phyloP scores from a whole-genome alignment of 768 basidiomycete genomes.

The Lactarius tabidus region DNA sequence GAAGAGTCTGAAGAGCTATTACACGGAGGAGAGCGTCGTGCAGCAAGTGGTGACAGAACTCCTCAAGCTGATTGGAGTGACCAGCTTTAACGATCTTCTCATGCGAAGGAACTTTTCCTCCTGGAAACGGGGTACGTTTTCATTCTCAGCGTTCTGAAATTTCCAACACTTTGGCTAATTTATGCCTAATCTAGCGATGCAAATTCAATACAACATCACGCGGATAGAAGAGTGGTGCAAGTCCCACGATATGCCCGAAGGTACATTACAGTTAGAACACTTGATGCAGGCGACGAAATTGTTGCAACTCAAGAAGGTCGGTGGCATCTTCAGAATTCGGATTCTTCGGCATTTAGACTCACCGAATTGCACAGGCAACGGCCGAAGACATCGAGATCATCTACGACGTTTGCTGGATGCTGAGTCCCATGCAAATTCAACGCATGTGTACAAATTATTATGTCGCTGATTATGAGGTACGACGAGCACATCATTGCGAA shows the following conservation, averaged over 20 bases:
- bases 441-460: constrained; percentile 99
- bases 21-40: constrained; percentile 95
- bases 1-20: constrained; percentile 97
- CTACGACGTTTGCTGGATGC: constrained; percentile 99
- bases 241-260: constrained; percentile 99
- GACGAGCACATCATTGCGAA: constrained; percentile 20
- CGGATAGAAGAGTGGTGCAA: constrained; percentile 99
- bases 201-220: constrained; percentile 99
- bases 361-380: constrained; percentile 57
- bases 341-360: neutral
- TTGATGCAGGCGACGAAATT: constrained; percentile 99
- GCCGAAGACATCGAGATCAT: constrained; percentile 97
- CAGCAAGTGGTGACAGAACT: constrained; percentile 95
- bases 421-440: constrained; percentile 98
- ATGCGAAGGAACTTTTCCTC: constrained; percentile 99
- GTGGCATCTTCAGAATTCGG: constrained; percentile 21
- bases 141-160: neutral
- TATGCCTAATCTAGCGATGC: constrained; percentile 72
- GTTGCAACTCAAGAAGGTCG: constrained; percentile 93
- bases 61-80: constrained; percentile 91
- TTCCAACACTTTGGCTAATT: constrained; percentile 1
- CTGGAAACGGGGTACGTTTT: constrained; percentile 91
- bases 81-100: constrained; percentile 95
- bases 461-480: constrained; percentile 96
- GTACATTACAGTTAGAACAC: constrained; percentile 94